Evolutionary conservation across 1,284 basidiomycete species (phyloP).

Genomic region (Porodaedalea pini): DNA sequence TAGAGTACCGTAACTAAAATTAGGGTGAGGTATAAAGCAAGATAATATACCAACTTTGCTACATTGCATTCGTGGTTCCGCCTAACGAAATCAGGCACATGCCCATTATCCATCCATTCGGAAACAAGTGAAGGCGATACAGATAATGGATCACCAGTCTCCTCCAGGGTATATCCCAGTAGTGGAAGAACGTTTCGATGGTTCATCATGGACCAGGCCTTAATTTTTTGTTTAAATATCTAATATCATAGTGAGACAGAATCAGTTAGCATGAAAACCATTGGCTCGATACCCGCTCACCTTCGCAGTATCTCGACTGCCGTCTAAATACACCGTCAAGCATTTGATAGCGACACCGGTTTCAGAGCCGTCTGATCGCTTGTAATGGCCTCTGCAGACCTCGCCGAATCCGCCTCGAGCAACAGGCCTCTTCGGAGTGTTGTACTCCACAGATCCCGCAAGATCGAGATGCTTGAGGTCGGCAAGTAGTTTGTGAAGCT

Average conservation of each 20-base stretch:
- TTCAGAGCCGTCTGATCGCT: neutral
- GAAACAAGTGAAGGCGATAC: neutral
- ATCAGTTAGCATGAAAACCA: neutral
- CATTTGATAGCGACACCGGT: neutral
- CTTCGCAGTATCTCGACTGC: neutral
- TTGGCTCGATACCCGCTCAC: neutral
- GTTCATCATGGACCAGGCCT: slow-evolving; percentile 6
- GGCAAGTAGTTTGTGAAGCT: too few species aligned
- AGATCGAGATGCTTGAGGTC: slow-evolving; percentile 5
- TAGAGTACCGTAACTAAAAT: neutral
- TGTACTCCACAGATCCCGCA: neutral
- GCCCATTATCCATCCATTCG: slow-evolving; percentile 1
- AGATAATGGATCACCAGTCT: neutral
- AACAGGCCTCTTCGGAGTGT: neutral
- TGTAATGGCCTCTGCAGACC: slow-evolving; percentile 1
- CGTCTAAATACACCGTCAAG: neutral
- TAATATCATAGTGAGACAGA: neutral
- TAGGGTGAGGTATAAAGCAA: neutral
- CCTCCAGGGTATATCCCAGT: neutral
- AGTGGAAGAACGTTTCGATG: slow-evolving; percentile 7
- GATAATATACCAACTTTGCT: neutral
- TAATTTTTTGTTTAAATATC: slow-evolving; percentile 8
- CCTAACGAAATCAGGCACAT: neutral
- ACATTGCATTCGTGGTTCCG: neutral
- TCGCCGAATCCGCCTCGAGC: slow-evolving; percentile 6